phyloP scores from a whole-genome alignment of 768 basidiomycete species.

The Amanita exitialis region DNA sequence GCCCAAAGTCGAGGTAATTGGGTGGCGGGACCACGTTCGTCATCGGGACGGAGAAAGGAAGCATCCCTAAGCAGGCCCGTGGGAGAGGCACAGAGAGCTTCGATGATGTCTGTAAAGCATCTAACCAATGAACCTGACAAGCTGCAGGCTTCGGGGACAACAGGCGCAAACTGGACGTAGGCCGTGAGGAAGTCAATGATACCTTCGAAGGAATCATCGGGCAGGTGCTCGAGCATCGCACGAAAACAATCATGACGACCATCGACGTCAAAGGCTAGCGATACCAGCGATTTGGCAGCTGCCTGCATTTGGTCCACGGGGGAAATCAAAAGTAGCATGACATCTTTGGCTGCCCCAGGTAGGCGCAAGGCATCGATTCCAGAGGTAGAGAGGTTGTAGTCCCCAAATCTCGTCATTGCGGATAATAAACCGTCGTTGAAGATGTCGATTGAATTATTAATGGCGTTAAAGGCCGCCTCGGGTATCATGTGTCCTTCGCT shows the following conservation, averaged over 20 bases:
- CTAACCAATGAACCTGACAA: slow-evolving; percentile 86
- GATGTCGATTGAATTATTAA: slow-evolving; percentile 50
- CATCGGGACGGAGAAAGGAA: slow-evolving; percentile 36
- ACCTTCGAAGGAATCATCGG: slow-evolving; percentile 60
- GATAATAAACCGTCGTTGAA: slow-evolving; percentile 57
- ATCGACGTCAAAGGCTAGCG: slow-evolving; percentile 84
- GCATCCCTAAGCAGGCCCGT: slow-evolving; percentile 59
- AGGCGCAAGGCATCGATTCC: slow-evolving; percentile 45
- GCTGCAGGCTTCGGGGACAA: slow-evolving; percentile 77
- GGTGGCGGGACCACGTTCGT: slow-evolving; percentile 35
- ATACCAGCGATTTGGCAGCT: slow-evolving; percentile 71
- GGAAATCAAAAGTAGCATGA: slow-evolving; percentile 69
- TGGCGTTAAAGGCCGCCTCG: slow-evolving; percentile 31
- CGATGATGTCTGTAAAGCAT: slow-evolving; percentile 88
- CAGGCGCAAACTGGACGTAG: slow-evolving; percentile 52
- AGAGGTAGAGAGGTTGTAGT: slow-evolving; percentile 43
- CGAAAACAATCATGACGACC: slow-evolving; percentile 83
- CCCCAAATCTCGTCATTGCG: slow-evolving; percentile 53
- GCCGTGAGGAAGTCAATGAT: slow-evolving; percentile 55
- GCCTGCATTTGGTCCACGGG: slow-evolving; percentile 67
- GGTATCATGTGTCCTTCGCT: slow-evolving; percentile 13
- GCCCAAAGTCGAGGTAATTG: slow-evolving; percentile 70
- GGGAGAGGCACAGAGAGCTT: slow-evolving; percentile 67
- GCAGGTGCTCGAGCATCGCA: slow-evolving; percentile 57
- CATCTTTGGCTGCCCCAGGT: slow-evolving; percentile 45